Percentiles rank a stretch among this genome's conserved stretches.
Conservation (phyloP, 2,329 filamentous ascomycete species). For the Diaporthe vaccinii region DNA sequence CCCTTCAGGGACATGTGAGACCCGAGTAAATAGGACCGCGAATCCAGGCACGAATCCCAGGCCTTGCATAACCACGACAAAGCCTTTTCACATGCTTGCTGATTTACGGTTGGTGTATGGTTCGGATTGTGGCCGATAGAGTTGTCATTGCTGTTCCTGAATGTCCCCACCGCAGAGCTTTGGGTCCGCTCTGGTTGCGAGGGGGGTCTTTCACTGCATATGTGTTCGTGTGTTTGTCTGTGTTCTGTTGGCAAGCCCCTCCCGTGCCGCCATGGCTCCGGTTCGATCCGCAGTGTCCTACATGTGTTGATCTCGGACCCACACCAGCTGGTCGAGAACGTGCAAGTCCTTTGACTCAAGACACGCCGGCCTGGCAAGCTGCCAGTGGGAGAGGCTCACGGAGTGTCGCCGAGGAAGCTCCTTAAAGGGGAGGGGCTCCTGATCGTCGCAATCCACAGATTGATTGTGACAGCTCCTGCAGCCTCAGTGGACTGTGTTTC, state of each 20-base stretch:
- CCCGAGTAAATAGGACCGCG: constrained; percentile 1
- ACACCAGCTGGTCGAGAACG: constrained; percentile 25
- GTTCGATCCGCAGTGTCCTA: constrained; percentile 26
- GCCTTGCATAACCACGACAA: constrained; percentile 29
- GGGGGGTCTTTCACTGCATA: not conserved
- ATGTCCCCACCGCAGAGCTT: constrained; percentile 20
- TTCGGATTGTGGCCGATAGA: constrained; percentile 38
- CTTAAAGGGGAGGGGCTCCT: constrained; percentile 5
- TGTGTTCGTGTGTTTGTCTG: not conserved
- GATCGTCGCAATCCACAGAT: constrained; percentile 16
- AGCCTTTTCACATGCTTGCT: constrained; percentile 29
- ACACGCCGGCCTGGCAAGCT: constrained; percentile 14
- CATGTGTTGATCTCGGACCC: constrained; percentile 29
- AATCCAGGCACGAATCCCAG: constrained; percentile 27
- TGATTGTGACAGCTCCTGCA: constrained; percentile 19
- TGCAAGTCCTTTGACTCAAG: constrained; percentile 18
- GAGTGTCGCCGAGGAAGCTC: constrained; percentile 30
- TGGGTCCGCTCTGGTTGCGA: constrained; percentile 5
- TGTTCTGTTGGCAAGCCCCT: not conserved
- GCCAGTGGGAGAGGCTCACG: constrained; percentile 8
- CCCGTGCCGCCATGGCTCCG: constrained; percentile 25
- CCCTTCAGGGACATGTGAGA: constrained; percentile 15
- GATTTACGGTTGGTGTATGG: constrained; percentile 3
- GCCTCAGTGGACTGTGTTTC: not conserved
- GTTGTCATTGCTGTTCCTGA: constrained; percentile 18